Evolutionary conservation across 139 green algal genomes (phyloP), one percentile per base, ranked within the genome.

Genomic region (Chlorella sp.): DNA sequence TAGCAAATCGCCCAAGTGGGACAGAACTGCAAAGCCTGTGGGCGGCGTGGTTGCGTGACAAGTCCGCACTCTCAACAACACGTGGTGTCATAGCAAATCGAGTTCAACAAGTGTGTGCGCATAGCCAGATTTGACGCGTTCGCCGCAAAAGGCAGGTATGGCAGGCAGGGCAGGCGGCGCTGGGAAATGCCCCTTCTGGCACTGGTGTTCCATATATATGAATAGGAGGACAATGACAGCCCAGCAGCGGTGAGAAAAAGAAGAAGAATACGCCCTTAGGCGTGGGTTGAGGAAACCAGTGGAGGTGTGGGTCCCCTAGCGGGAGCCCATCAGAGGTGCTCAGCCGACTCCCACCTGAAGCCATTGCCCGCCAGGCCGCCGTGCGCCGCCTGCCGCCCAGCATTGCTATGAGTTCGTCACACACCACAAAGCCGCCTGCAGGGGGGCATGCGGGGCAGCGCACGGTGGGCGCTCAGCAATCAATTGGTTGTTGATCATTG

Each of bases 331-430:
- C 48, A 57, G 48, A 5, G 5, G 48, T 57, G 48, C 48, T 9
- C 64, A 18, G 64, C 64, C 16, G 21, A 14, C 64, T 32, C 7
- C 5, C 64, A 57, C 83, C 75, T 73, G 79, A 86, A 12, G 73
- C 83, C 64, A 89, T 71, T 66, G 85, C 80, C 15, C 66, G 81
- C 80, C 80, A 90, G 1, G 61, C 78, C 2, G 22, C 18, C 48
- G 86, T 89, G 30, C 84, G 39, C 21, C 48, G 53, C 39, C 96
- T 96, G 66, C 96, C 96, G 12, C 96, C 87, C 0, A 93, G 7
- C 15, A 93, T 86, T 19, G 95, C 95, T 3, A 98, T 94, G 57
- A 89, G 91, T 88, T 99, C 97, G 76, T 99, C 97, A 4, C 95
- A 92, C 0, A 81, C 82, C 0, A 98, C 96, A 88, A 95, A 97